phyloP scores from a whole-genome alignment of 306 rosid species.

The Coriaria nepalensis region DNA sequence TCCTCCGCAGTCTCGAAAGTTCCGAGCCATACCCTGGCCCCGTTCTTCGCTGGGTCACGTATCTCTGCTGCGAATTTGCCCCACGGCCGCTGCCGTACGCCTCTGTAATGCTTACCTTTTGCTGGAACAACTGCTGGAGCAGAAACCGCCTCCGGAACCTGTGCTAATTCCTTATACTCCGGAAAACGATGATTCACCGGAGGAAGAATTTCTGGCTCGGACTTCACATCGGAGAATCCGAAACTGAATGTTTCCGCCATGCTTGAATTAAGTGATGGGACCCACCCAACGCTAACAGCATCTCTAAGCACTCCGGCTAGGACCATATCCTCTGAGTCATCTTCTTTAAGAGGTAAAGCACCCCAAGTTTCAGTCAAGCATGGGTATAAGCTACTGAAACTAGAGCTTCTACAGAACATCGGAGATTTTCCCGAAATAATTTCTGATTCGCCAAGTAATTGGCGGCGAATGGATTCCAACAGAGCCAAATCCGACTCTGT shows the following conservation, averaged over 20 bases:
- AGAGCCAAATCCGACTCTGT: conserved; percentile 21
- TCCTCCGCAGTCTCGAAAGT: conserved; percentile 91
- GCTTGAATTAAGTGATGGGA: conserved; percentile 35
- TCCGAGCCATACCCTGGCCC: conserved; percentile 94
- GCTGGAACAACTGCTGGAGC: conserved; percentile 28
- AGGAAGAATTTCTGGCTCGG: conserved; percentile 30
- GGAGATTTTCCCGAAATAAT: conserved; percentile 18
- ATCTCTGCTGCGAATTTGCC: conserved; percentile 96
- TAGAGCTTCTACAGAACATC: conserved; percentile 36
- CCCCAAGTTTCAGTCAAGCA: conserved; percentile 72
- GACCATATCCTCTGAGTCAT: conserved; percentile 78
- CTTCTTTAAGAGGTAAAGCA: conserved; percentile 55
- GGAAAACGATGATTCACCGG: not conserved
- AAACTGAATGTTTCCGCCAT: conserved; percentile 17
- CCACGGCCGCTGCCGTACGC: conserved; percentile 91
- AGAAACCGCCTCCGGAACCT: not conserved
- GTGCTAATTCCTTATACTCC: conserved; percentile 1
- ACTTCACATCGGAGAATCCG: conserved; percentile 20
- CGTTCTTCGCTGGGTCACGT: conserved; percentile 85
- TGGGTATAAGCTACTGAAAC: conserved; percentile 47
- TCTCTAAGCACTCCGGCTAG: conserved; percentile 67
- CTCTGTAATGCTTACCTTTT: conserved; percentile 79
- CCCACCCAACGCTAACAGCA: conserved; percentile 60
- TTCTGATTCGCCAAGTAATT: conserved; percentile 52
- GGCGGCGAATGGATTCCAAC: conserved; percentile 50